phyloP scores from a whole-genome alignment of 1,139 yeast genomes.

The Yarrowia galli region DNA sequence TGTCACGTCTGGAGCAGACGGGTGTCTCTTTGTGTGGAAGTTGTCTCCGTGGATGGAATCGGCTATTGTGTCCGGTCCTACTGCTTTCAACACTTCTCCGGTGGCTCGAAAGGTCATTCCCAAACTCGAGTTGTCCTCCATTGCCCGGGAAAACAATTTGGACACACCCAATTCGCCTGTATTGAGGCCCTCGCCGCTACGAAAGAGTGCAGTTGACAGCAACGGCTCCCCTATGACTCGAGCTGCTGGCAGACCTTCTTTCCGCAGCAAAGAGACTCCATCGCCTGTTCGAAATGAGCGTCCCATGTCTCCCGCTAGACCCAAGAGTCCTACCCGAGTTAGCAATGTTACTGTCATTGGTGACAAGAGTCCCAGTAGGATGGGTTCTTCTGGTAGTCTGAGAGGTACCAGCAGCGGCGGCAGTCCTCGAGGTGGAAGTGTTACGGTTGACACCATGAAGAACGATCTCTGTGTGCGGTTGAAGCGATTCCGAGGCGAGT shows the following conservation, averaged over 20 bases:
- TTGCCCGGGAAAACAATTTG: conserved; percentile 27
- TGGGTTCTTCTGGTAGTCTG: conserved; percentile 3
- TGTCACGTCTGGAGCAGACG: conserved; percentile 48
- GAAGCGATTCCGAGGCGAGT: conserved; percentile 26
- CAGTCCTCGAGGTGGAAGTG: conserved; percentile 11
- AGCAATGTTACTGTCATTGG: not conserved
- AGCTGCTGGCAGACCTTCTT: not conserved
- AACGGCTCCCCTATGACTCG: conserved; percentile 4
- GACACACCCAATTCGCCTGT: conserved; percentile 29
- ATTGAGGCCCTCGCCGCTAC: conserved; percentile 1
- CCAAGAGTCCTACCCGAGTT: conserved; percentile 27
- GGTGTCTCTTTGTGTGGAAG: conserved; percentile 48
- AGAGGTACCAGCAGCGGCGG: conserved; percentile 1
- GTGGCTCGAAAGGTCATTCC: conserved; percentile 27
- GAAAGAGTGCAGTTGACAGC: conserved; percentile 26
- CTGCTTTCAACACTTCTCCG: not conserved
- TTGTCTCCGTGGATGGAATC: conserved; percentile 19
- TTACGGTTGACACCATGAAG: conserved; percentile 22
- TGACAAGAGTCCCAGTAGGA: conserved; percentile 18
- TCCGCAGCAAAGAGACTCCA: conserved; percentile 19
- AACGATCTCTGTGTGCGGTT: conserved; percentile 16
- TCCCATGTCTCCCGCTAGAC: conserved; percentile 32
- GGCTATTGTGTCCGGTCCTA: not conserved
- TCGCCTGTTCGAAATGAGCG: conserved; percentile 14
- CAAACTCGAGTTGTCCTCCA: conserved; percentile 17